Evolutionary conservation across 345 rosid genomes (phyloP), one percentile per base, ranked within the genome.

Genomic region (Linum tenue): DNA sequence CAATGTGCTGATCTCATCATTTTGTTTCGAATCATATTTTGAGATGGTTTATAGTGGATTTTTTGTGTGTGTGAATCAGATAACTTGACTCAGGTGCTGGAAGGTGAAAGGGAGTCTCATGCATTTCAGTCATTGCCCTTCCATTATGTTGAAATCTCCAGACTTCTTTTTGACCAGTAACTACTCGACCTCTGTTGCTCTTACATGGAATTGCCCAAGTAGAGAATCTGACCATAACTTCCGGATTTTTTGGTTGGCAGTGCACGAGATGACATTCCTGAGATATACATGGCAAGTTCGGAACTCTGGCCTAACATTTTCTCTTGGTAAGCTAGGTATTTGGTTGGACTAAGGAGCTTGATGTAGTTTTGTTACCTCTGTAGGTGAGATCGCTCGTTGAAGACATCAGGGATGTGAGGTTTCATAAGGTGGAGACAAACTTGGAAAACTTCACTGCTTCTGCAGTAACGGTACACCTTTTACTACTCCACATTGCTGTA

Each of bases 391-490:
- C 97, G 56, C 86, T 94, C 56, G 70, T 84, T 5, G 97, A 94
- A 80, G 99, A 90, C 74, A 90, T 94, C 73, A 90, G 96, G 78
- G 92, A 88, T 65, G 97, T 94, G 60, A 79, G 99, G 68, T 86
- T 94, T 69, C 96, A 94, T 76, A 88, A 90, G 81, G 88, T 90
- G 39, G 92, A 94, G 76, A 86, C 88, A 61, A 94, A 88, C 79
- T 78, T 94, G 62, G 92, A 90, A 67, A 80, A 87, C 75, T 86
- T 90, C 68, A 90, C 86, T 79, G 91, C 99, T 78, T 85, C 96
- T 66, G 86, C 99, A 17, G 91, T 94, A 61, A 87, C 89, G 90
- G 97, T 90, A 71, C 51, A 55, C 37, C 58, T 76, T 64, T 22
- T 22, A 22, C 31, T 22, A 22, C 31, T 22, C 31, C 31, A 22